Percentiles rank a stretch among this genome's conserved stretches.
Evolutionary conservation across 108 stramenopile genomes (phyloP).

Genomic region (Pseudonitzschia multistriata): DNA sequence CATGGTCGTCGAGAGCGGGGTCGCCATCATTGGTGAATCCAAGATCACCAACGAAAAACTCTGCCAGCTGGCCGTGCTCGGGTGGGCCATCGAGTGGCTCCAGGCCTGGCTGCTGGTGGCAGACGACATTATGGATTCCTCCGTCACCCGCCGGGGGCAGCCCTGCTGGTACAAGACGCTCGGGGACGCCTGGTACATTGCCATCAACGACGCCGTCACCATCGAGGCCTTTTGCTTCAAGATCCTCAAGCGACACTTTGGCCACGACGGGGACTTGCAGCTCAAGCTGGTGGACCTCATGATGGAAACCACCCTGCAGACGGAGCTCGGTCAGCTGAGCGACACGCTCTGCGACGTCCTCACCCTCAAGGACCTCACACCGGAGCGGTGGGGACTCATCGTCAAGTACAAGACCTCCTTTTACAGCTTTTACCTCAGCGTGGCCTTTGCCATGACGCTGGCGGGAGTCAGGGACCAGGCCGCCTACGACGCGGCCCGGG

Average conservation of each 20-base stretch:
- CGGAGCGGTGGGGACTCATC: slow-evolving; percentile 82
- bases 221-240: slow-evolving; percentile 92
- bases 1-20: slow-evolving; percentile 62
- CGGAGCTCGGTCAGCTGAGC: slow-evolving; percentile 95
- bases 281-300: slow-evolving; percentile 36
- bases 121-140: slow-evolving; percentile 99
- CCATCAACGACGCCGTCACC: slow-evolving; percentile 65
- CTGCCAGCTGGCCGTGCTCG: slow-evolving; percentile 60
- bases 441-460: slow-evolving; percentile 77
- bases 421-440: slow-evolving; percentile 97
- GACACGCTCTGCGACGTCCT: slow-evolving; percentile 77
- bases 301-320: slow-evolving; percentile 84
- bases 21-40: slow-evolving; percentile 12
- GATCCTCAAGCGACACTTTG: slow-evolving; percentile 78
- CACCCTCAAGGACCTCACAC: slow-evolving; percentile 78
- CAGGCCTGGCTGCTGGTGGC: slow-evolving; percentile 99
- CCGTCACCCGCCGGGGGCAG: slow-evolving; percentile 92
- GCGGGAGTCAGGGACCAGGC: slow-evolving; percentile 35
- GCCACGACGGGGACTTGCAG: slow-evolving; percentile 43
- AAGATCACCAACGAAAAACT: slow-evolving; percentile 41
- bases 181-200: slow-evolving; percentile 83
- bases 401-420: slow-evolving; percentile 99
- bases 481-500: slow-evolving; percentile 38
- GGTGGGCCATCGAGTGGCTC: slow-evolving; percentile 95
- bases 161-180: slow-evolving; percentile 94